Evolutionary conservation across 768 basidiomycete genomes (phyloP).

Genomic region (Crucibulum laeve): DNA sequence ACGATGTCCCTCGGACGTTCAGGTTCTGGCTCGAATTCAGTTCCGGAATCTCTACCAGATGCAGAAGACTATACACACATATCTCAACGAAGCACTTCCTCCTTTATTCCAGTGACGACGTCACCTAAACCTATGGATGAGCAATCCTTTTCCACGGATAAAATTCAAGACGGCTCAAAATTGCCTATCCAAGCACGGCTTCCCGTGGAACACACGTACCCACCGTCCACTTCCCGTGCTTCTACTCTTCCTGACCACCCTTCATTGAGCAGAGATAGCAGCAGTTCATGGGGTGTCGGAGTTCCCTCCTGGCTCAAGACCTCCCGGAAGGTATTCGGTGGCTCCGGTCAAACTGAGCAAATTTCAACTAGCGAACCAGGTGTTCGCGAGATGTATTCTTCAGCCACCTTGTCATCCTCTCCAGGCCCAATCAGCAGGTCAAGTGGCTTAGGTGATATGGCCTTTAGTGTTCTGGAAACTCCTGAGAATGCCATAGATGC

Average conservation of each 20-base stretch:
- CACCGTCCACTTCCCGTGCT: conserved; percentile 60
- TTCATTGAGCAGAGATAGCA: conserved; percentile 44
- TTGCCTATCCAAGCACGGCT: conserved; percentile 14
- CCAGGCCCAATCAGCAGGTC: conserved; percentile 28
- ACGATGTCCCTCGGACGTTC: conserved; percentile 24
- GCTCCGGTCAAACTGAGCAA: conserved; percentile 15
- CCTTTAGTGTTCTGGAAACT: conserved; percentile 80
- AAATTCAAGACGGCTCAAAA: conserved; percentile 1
- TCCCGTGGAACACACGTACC: conserved; percentile 67
- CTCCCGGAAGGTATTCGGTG: conserved; percentile 36
- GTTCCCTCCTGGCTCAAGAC: conserved; percentile 71
- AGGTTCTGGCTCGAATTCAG: conserved; percentile 13
- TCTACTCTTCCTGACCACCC: conserved; percentile 41
- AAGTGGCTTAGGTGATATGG: conserved; percentile 49
- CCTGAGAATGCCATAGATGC: conserved; percentile 58
- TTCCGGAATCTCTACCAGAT: conserved; percentile 28
- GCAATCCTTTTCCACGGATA: not conserved
- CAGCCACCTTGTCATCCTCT: conserved; percentile 22
- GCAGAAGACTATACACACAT: conserved; percentile 73
- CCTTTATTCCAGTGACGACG: conserved; percentile 58
- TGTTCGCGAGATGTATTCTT: conserved; percentile 62
- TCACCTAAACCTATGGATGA: conserved; percentile 26
- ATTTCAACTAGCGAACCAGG: conserved; percentile 22
- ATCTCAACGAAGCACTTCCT: conserved; percentile 47
- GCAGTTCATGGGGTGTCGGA: conserved; percentile 55